Evolutionary conservation across 2,329 filamentous ascomycete species (phyloP), one percentile per base, ranked within the genome.

Genomic region (Botrytis cinerea): DNA sequence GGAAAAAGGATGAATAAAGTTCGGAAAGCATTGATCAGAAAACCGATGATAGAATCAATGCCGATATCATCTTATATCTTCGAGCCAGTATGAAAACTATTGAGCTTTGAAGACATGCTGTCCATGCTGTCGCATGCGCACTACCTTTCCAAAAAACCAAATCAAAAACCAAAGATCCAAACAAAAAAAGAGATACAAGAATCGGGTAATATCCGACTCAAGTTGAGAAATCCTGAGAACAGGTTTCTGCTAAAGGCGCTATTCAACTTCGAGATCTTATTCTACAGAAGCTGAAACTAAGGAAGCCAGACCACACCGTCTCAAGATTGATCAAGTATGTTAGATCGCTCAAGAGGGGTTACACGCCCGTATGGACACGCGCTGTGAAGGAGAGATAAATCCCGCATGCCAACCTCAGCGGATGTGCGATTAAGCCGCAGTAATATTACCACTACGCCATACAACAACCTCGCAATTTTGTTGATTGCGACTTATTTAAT

Each of bases 401-500:
- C 63, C 63, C 63, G 64, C 35, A 68, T 28, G 64, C 64, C 64
- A 68, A 68, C 25, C 43, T 22, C 46, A 43, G 43, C 35, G 48
- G 35, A 68, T 68, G 46, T 68, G n/a, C 25, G 64, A 43, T 43
- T 68, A 68, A 68, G 48, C 35, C 25, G 25, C 32, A 54, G 40
- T 28, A 25, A 68, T 22, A 68, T 68, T 68, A 68, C 64, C 46
- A 68, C 64, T 68, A 22, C 64, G 25, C 35, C 64, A 68, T 14
- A 40, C 48, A 28, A 25, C 64, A 68, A 68, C 48, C 64, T 68
- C 64, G 63, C 63, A 38, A 66, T 38, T 51, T 67, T 67, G 63
- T 51, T 54, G 22, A 5, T 67, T 25, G 45, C 32, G 32, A 18
- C 22, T 38, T 51, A 28, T 51, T n/a, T 2, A n/a, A 28, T 2